Conservation (phyloP, 371 early-diverging fungal species). For the Apophysomyces variabilis region DNA sequence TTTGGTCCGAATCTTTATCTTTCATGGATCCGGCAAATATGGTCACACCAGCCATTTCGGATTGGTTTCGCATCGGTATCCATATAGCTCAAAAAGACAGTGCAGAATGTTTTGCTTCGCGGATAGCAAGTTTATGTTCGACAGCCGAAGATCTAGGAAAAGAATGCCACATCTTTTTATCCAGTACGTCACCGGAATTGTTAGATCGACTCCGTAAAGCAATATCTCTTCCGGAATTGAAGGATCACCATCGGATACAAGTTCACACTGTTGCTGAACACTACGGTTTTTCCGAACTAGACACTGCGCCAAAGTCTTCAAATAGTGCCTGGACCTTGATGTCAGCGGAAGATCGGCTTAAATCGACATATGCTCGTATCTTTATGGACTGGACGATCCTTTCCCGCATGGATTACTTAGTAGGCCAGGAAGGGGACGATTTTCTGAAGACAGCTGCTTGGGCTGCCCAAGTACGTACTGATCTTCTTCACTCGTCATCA, state of each 20-base stretch:
- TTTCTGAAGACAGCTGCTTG: slow-evolving; percentile 46
- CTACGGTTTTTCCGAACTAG: slow-evolving; percentile 24
- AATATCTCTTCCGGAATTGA: slow-evolving; percentile 8
- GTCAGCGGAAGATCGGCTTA: slow-evolving; percentile 27
- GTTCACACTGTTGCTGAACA: slow-evolving; percentile 37
- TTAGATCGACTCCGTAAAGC: slow-evolving; percentile 17
- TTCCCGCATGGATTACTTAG: slow-evolving; percentile 49
- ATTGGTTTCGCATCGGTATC: slow-evolving; percentile 45
- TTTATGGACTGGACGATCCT: slow-evolving; percentile 53
- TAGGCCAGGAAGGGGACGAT: slow-evolving; percentile 33
- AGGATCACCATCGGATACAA: slow-evolving; percentile 5
- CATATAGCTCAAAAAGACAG: slow-evolving; percentile 15
- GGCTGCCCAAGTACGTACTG: slow-evolving; percentile 51
- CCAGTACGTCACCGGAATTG: slow-evolving; percentile 12
- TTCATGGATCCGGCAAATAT: slow-evolving; percentile 20
- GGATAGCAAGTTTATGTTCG: slow-evolving; percentile 26
- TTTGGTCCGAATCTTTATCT: slow-evolving; percentile 21
- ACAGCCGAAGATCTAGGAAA: slow-evolving; percentile 20
- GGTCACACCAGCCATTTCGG: slow-evolving; percentile 14
- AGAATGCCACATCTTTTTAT: slow-evolving; percentile 41
- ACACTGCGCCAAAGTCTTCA: slow-evolving; percentile 7
- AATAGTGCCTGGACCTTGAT: not conserved
- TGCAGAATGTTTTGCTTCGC: slow-evolving; percentile 26
- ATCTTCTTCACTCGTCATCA: slow-evolving; percentile 20
- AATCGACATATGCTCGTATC: slow-evolving; percentile 33